Evolutionary conservation across 1,284 basidiomycete genomes (phyloP).

Genomic region (Athelia sp.): DNA sequence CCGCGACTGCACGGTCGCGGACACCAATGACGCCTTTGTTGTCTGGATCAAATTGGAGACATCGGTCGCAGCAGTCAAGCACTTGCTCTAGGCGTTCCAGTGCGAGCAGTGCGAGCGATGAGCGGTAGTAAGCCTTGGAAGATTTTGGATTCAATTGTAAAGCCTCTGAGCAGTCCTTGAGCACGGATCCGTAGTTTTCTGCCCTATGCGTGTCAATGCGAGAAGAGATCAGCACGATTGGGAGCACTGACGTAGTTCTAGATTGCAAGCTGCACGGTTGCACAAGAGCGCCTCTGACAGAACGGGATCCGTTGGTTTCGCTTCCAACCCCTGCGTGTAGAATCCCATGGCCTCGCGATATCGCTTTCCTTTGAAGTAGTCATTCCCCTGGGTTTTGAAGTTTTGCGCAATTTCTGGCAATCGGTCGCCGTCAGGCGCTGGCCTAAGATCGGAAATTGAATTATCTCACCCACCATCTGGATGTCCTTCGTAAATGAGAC

Average conservation of each 20-base stretch:
- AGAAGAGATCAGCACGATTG: slow-evolving; percentile 6
- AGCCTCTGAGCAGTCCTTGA: slow-evolving; percentile 79
- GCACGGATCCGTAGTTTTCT: slow-evolving; percentile 86
- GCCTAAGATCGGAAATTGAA: not conserved
- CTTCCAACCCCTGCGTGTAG: slow-evolving; percentile 88
- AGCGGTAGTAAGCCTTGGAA: slow-evolving; percentile 83
- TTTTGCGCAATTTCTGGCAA: slow-evolving; percentile 75
- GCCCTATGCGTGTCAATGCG: slow-evolving; percentile 4
- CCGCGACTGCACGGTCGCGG: slow-evolving; percentile 40
- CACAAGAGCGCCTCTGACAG: slow-evolving; percentile 73
- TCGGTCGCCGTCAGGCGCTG: not conserved
- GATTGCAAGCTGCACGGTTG: slow-evolving; percentile 91
- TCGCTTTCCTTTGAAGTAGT: slow-evolving; percentile 85
- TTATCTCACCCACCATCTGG: slow-evolving; percentile 76
- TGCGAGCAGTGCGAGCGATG: slow-evolving; percentile 68
- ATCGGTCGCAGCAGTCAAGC: slow-evolving; percentile 71
- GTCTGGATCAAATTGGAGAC: slow-evolving; percentile 51
- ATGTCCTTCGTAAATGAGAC: slow-evolving; percentile 83
- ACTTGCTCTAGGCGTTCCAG: slow-evolving; percentile 77
- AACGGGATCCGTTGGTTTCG: slow-evolving; percentile 61
- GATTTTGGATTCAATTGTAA: slow-evolving; percentile 59
- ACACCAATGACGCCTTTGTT: slow-evolving; percentile 48
- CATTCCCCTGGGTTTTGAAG: slow-evolving; percentile 95
- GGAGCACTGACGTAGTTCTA: slow-evolving; percentile 68
- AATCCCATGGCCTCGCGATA: slow-evolving; percentile 86